phyloP scores from a whole-genome alignment of 2,329 filamentous ascomycete genomes.

The Diaporthe sp. region DNA sequence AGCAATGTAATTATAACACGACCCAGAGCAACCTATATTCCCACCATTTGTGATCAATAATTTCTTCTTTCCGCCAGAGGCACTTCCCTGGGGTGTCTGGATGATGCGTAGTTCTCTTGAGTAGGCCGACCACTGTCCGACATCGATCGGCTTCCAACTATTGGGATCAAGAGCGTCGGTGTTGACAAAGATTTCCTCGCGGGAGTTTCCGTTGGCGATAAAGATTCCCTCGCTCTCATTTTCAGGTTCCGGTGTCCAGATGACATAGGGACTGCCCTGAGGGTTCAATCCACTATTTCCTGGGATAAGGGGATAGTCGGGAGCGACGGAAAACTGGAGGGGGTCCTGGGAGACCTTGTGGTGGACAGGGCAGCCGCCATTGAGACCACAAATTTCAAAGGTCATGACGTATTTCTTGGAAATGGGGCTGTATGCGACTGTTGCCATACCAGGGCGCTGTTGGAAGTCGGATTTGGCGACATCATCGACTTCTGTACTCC shows the following conservation, averaged over 20 bases:
- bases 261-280: neutral
- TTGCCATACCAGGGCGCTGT: constrained; percentile 76
- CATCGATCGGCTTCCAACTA: neutral
- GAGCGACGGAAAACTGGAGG: neutral
- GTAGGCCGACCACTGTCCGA: constrained; percentile 7
- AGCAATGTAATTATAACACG: neutral
- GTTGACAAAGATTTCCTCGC: constrained; percentile 2
- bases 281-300: neutral
- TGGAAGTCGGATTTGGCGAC: constrained; percentile 69
- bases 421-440: constrained; percentile 65
- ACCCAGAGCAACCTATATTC: constrained; percentile 9
- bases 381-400: constrained; percentile 60
- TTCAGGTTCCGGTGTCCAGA: neutral
- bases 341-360: constrained; percentile 2
- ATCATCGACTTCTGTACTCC: constrained; percentile 70
- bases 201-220: constrained; percentile 4
- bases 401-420: constrained; percentile 68
- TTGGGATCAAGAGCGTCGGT: neutral
- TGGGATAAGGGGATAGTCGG: neutral
- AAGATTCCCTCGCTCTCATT: neutral
- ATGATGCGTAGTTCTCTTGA: constrained; percentile 12
- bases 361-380: constrained; percentile 2
- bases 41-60: neutral
- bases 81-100: neutral
- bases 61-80: neutral